Evolutionary conservation across 345 rosid genomes (phyloP).

Genomic region (Arabidopsis arenosa): DNA sequence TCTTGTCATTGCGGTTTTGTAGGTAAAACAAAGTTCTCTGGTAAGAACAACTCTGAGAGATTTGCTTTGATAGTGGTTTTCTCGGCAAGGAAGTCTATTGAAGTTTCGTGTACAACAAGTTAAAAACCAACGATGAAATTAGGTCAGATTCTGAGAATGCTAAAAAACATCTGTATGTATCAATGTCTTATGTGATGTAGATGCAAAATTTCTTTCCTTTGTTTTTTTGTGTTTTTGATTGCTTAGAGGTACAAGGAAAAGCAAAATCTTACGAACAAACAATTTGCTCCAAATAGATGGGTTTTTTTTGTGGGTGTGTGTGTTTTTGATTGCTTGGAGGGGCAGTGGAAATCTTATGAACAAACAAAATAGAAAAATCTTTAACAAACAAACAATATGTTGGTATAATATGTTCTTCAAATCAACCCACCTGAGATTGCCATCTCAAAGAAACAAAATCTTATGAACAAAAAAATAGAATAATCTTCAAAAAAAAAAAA

Average conservation of each 20-base stretch:
- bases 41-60: conserved; percentile 60
- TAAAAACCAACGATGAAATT: conserved; percentile 4
- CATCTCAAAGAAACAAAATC: background rate
- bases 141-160: conserved; percentile 27
- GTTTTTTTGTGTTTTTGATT: conserved; percentile 1
- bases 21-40: conserved; percentile 50
- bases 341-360: conserved; percentile 11
- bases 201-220: background rate
- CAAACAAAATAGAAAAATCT: background rate
- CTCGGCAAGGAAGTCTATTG: conserved; percentile 15
- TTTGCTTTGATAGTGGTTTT: conserved; percentile 43
- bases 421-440: conserved; percentile 22
- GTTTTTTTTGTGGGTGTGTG: background rate
- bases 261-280: conserved; percentile 14
- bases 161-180: conserved; percentile 1
- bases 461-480: conserved; percentile 19
- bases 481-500: background rate
- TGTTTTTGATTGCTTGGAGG: background rate
- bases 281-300: conserved; percentile 15
- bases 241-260: conserved; percentile 5
- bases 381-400: background rate
- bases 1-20: conserved; percentile 21
- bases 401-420: conserved; percentile 5
- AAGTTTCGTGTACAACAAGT: conserved; percentile 16
- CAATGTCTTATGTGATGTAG: conserved; percentile 16